These are phyloP conservation scores for Teunomyces stri DNA, from an alignment of 805 yeast species.

Conservation along the genomic window DNA sequence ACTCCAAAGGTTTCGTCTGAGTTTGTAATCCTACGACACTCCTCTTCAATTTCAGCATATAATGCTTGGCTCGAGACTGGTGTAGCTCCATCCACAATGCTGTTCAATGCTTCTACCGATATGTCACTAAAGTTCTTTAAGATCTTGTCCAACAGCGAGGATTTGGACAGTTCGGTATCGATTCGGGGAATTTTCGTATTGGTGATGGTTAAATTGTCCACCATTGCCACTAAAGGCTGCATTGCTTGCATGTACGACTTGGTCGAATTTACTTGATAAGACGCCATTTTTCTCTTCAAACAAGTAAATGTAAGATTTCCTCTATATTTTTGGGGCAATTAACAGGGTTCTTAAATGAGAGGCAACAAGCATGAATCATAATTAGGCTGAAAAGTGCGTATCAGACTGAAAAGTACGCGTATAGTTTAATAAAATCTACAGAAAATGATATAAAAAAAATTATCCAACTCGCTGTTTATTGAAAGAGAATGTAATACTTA, in stretches of 20 bases:
- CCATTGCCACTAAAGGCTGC: slow-evolving; percentile 60
- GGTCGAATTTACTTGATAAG: slow-evolving; percentile 56
- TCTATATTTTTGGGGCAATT: neutral
- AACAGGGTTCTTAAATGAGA: neutral
- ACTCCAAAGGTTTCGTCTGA: slow-evolving; percentile 28
- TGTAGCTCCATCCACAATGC: slow-evolving; percentile 22
- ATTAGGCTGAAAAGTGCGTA: neutral
- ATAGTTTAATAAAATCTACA: neutral
- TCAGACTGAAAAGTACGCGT: neutral
- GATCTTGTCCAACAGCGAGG: slow-evolving; percentile 26
- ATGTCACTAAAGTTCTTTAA: slow-evolving; percentile 39
- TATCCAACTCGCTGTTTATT: too few species aligned
- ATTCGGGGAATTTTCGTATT: slow-evolving; percentile 32
- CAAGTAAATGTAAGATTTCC: neutral
- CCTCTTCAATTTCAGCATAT: slow-evolving; percentile 21
- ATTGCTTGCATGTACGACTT: slow-evolving; percentile 77
- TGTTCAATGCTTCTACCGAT: slow-evolving; percentile 25
- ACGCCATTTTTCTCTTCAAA: slow-evolving; percentile 26
- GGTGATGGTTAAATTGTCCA: slow-evolving; percentile 25
- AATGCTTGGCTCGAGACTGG: neutral
- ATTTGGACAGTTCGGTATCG: slow-evolving; percentile 32
- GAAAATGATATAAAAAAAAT: neutral
- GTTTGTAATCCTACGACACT: slow-evolving; percentile 35
- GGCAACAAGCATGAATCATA: slow-evolving; percentile 4
- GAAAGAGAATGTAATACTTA: too few species aligned